phyloP scores from a whole-genome alignment of 345 rosid species.

The Cardiospermum halicacabum region DNA sequence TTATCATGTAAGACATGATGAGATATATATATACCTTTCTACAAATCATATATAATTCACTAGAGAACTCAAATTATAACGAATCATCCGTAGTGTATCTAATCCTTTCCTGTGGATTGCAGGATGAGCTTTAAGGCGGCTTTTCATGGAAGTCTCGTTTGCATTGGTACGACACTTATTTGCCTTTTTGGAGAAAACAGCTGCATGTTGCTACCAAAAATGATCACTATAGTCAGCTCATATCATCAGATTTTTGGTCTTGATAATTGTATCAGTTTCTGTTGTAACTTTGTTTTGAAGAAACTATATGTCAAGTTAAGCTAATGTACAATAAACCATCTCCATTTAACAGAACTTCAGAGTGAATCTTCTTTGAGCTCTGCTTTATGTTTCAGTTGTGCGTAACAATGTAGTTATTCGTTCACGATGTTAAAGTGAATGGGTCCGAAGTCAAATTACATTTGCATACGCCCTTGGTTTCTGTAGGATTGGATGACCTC shows the following conservation, averaged over 20 bases:
- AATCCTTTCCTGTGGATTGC: slow-evolving; percentile 7
- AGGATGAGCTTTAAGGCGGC: slow-evolving; percentile 44
- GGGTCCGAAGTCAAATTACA: too few species aligned
- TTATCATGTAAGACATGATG: slow-evolving; percentile 33
- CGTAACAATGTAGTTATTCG: not conserved
- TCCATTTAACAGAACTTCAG: not conserved
- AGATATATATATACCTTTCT: not conserved
- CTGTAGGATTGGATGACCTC: too few species aligned
- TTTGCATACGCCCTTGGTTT: too few species aligned
- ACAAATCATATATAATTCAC: too few species aligned
- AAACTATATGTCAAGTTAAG: not conserved
- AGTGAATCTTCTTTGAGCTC: not conserved
- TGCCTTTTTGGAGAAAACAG: too few species aligned
- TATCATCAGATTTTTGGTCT: not conserved
- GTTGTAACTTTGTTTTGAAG: slow-evolving; percentile 1
- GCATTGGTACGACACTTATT: not conserved
- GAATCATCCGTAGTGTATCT: not conserved
- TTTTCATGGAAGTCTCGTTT: not conserved
- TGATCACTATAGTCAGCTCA: not conserved
- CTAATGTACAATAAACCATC: not conserved
- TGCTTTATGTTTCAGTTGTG: not conserved
- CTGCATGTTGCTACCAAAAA: not conserved
- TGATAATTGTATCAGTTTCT: not conserved
- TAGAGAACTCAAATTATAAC: too few species aligned
- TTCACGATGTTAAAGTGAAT: too few species aligned